Evolutionary conservation across 1,284 basidiomycete genomes (phyloP).

Genomic region (Uromyces viciae-fabae): DNA sequence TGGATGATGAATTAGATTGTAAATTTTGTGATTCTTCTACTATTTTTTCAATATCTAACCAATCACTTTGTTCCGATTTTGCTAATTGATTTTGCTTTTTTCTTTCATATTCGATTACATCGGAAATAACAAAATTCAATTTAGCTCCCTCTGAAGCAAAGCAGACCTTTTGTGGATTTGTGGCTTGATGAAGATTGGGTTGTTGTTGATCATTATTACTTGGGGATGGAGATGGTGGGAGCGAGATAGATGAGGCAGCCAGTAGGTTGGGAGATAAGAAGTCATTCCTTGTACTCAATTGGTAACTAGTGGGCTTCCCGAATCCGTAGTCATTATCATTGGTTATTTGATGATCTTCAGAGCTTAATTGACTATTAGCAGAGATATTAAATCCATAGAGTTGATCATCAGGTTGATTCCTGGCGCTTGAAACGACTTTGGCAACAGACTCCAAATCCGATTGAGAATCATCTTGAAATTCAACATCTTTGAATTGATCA

Average conservation of each 20-base stretch:
- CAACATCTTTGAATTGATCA: background rate
- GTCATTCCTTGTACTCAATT: background rate
- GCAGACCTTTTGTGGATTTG: background rate
- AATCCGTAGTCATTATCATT: background rate
- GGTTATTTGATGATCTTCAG: background rate
- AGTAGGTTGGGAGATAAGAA: background rate
- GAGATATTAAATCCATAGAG: background rate
- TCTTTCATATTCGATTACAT: slow-evolving; percentile 17
- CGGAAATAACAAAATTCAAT: slow-evolving; percentile 13
- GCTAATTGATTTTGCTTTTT: background rate
- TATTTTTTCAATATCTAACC: slow-evolving; percentile 9
- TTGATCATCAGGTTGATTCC: background rate
- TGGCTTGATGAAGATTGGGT: no score
- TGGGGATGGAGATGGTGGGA: background rate
- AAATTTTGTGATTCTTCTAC: background rate
- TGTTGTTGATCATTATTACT: no score
- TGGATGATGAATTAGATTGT: background rate
- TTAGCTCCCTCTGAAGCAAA: slow-evolving; percentile 32
- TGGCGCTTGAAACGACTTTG: background rate
- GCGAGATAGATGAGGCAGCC: slow-evolving; percentile 14
- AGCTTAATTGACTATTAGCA: background rate
- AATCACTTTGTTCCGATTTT: slow-evolving; percentile 7
- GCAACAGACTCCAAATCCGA: background rate
- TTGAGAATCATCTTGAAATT: background rate
- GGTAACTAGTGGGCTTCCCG: background rate